Evolutionary conservation across 2,329 filamentous ascomycete genomes (phyloP).

Genomic region (Hymenoscyphus fructigenus): DNA sequence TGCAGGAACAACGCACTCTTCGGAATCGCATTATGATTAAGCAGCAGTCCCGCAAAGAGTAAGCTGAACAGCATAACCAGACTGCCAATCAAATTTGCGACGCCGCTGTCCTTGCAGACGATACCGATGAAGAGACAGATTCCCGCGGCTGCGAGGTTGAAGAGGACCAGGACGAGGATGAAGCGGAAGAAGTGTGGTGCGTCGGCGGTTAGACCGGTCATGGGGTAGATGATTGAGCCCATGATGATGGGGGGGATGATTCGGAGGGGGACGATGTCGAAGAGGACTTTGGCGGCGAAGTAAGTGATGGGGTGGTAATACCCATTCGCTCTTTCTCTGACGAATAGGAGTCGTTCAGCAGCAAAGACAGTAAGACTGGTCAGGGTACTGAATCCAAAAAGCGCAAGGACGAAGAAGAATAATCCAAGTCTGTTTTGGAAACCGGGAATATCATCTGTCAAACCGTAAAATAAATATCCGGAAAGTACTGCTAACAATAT

Average conservation of each 20-base stretch:
- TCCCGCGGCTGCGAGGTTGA: conserved; percentile 90
- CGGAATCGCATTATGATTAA: conserved; percentile 94
- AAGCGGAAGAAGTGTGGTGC: conserved; percentile 86
- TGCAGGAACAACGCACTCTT: conserved; percentile 85
- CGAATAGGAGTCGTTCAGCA: conserved; percentile 84
- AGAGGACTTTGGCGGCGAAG: conserved; percentile 94
- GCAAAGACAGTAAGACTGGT: conserved; percentile 94
- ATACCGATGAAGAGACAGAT: conserved; percentile 97
- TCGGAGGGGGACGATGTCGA: conserved; percentile 92
- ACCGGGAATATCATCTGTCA: conserved; percentile 93
- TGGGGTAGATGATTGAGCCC: conserved; percentile 94
- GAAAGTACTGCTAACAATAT: conserved; percentile 92
- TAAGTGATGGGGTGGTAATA: conserved; percentile 95
- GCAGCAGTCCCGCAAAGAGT: conserved; percentile 86
- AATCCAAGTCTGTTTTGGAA: conserved; percentile 97
- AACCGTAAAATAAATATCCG: conserved; percentile 92
- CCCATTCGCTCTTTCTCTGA: conserved; percentile 90
- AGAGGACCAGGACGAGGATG: conserved; percentile 85
- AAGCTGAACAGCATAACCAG: conserved; percentile 97
- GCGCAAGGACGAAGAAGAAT: conserved; percentile 94
- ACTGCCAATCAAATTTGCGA: conserved; percentile 91
- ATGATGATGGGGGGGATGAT: conserved; percentile 93
- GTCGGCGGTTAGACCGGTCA: conserved; percentile 88
- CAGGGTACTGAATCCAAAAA: conserved; percentile 95
- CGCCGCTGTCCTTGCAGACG: conserved; percentile 84